A percentile compares a stretch with the other conserved stretches of the same genome.
Evolutionary conservation across 2,329 filamentous ascomycete species (phyloP).

Genomic region (Xylaria polymorpha): DNA sequence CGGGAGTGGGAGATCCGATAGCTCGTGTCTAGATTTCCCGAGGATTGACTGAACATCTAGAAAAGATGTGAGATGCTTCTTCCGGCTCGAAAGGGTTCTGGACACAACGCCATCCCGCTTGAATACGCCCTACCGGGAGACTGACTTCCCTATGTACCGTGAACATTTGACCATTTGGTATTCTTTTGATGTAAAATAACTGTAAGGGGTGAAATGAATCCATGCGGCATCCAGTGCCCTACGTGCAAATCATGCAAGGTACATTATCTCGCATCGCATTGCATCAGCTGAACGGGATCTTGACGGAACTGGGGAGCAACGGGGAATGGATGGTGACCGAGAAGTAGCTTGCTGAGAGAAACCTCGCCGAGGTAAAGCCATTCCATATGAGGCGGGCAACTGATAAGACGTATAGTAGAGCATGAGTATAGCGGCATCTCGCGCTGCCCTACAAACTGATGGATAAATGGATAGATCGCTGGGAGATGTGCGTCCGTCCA

Average conservation of each 20-base stretch:
- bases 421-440: slow-evolving; percentile 13
- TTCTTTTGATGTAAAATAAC: slow-evolving; percentile 3
- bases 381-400: not conserved
- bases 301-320: not conserved
- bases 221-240: slow-evolving; percentile 12
- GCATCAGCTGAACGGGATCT: slow-evolving; percentile 8
- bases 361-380: slow-evolving; percentile 10
- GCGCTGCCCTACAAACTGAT: slow-evolving; percentile 2
- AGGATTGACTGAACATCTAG: not conserved
- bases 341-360: not conserved
- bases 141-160: not conserved
- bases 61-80: not conserved
- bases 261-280: slow-evolving; percentile 11
- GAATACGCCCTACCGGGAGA: not conserved
- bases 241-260: slow-evolving; percentile 13
- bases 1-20: not conserved
- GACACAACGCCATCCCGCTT: not conserved
- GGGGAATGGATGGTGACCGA: slow-evolving; percentile 8
- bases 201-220: not conserved
- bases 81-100: not conserved
- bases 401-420: slow-evolving; percentile 1
- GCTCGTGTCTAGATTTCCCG: not conserved
- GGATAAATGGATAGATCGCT: slow-evolving; percentile 18
- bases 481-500: slow-evolving; percentile 15
- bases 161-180: not conserved